These are phyloP conservation scores for Thalassiosira exigua DNA, from an alignment of 352 stramenopile species.

Conservation along the genomic window DNA sequence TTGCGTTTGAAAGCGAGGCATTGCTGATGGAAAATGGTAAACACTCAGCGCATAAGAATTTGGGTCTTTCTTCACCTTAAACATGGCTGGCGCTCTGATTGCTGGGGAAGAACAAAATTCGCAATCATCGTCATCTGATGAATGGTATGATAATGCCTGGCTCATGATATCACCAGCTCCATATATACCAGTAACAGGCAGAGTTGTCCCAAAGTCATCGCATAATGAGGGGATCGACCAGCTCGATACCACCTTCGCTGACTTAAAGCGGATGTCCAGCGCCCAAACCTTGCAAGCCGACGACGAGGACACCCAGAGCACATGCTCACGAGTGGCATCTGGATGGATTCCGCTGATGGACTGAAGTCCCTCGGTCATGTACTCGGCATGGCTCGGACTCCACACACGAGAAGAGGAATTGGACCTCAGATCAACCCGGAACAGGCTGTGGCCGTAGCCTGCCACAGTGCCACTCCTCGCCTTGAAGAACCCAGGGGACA, in stretches of 20 bases:
- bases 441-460: slow-evolving; percentile 70
- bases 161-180: slow-evolving; percentile 56
- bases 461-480: slow-evolving; percentile 12
- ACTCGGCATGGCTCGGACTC: slow-evolving; percentile 79
- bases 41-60: slow-evolving; percentile 55
- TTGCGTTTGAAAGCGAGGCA: slow-evolving; percentile 63
- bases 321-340: slow-evolving; percentile 53
- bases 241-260: slow-evolving; percentile 55
- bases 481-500: slow-evolving; percentile 38
- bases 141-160: slow-evolving; percentile 16
- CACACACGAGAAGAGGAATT: slow-evolving; percentile 64
- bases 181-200: slow-evolving; percentile 56
- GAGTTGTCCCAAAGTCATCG: slow-evolving; percentile 48
- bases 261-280: slow-evolving; percentile 73
- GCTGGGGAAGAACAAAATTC: not conserved
- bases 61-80: slow-evolving; percentile 64
- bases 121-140: not conserved
- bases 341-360: slow-evolving; percentile 69
- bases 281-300: slow-evolving; percentile 76
- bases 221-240: slow-evolving; percentile 67
- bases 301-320: slow-evolving; percentile 68
- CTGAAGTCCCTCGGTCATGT: slow-evolving; percentile 70
- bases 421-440: slow-evolving; percentile 74
- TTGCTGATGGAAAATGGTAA: slow-evolving; percentile 61
- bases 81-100: slow-evolving; percentile 27